Conservation (phyloP, 257 asterid species). For the Agastache rugosa region DNA sequence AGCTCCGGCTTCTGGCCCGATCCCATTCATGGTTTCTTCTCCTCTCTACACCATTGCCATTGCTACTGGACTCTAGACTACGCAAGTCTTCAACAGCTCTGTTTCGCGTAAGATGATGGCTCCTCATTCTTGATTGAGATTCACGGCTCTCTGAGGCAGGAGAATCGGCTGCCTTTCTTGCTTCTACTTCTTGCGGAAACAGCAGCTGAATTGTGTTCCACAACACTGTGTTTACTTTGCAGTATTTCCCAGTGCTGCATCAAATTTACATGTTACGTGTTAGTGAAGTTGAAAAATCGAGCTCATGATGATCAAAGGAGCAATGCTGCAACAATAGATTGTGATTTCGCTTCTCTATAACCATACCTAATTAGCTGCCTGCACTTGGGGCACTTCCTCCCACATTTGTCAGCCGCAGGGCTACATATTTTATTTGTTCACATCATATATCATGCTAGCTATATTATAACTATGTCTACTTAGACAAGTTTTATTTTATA, state of each 20-base stretch:
- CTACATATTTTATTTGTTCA: too few species aligned
- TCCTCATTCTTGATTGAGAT: slow-evolving; percentile 39
- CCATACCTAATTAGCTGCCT: slow-evolving; percentile 82
- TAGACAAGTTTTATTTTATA: too few species aligned
- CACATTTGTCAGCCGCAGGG: slow-evolving; percentile 93
- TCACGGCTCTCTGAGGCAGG: slow-evolving; percentile 29
- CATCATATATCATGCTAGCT: too few species aligned
- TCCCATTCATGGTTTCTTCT: slow-evolving; percentile 40
- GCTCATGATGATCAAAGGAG: background rate
- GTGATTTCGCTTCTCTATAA: background rate
- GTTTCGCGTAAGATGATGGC: slow-evolving; percentile 32
- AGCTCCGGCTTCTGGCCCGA: slow-evolving; percentile 41
- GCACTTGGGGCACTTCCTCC: slow-evolving; percentile 96
- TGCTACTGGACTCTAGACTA: slow-evolving; percentile 58
- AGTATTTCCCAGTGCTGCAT: slow-evolving; percentile 76
- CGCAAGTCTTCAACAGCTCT: slow-evolving; percentile 44
- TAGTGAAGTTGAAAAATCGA: background rate
- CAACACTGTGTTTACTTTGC: slow-evolving; percentile 92
- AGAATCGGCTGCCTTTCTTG: slow-evolving; percentile 56
- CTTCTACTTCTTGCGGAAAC: slow-evolving; percentile 86
- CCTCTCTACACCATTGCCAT: slow-evolving; percentile 38
- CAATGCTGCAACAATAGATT: background rate
- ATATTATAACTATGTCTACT: too few species aligned
- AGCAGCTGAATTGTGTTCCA: slow-evolving; percentile 96
- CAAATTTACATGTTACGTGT: background rate